Evolutionary conservation across 306 rosid species (phyloP), one percentile per base, ranked within the genome.

Genomic region (Trifolium pratense): DNA sequence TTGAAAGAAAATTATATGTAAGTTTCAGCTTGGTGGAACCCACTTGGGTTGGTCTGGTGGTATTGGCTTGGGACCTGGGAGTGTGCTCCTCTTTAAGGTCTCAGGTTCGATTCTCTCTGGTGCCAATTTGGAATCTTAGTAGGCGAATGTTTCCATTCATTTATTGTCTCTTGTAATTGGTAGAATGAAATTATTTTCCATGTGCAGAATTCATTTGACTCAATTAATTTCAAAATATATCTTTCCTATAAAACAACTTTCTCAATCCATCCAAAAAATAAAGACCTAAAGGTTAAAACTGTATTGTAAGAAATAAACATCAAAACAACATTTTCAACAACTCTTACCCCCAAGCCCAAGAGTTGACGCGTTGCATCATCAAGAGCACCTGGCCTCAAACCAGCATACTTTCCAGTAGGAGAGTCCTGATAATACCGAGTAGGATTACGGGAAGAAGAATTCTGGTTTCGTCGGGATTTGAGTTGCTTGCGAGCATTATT

Each of bases 311-410:
- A 55, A 62, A 18, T 49, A 73, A 72, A 18, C 12, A 68, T 51
- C 45, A 62, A 77, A 80, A 58, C 37, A 75, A 7, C 66, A 71
- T 69, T 66, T 69, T 62, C 15, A 72, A 57, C 21, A 78, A 68
- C 37, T 74, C 75, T 79, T 90, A 94, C 97, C 96, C 88, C 85
- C 53, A 94, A 82, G 69, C 97, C 99, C 83, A 94, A 80, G 76
- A 88, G 88, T 71, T 84, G 71, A 78, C 93, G 84, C 32, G 99
- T 94, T 81, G 68, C 90, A 49, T 86, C 77, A 78, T 91, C 82
- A 71, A 94, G 99, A 75, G 78, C 85, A 62, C 99, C 99, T 39
- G 99, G 96, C 71, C 83, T 91, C 81, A 94, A 84, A 86, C 92
- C 97, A 80, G 86, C 88, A 81, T 83, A 94, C 86, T 88, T 94